Percentiles rank a stretch among this genome's conserved stretches.
Evolutionary conservation across 2,329 filamentous ascomycete species (phyloP).

Genomic region (Fusarium algeriense): DNA sequence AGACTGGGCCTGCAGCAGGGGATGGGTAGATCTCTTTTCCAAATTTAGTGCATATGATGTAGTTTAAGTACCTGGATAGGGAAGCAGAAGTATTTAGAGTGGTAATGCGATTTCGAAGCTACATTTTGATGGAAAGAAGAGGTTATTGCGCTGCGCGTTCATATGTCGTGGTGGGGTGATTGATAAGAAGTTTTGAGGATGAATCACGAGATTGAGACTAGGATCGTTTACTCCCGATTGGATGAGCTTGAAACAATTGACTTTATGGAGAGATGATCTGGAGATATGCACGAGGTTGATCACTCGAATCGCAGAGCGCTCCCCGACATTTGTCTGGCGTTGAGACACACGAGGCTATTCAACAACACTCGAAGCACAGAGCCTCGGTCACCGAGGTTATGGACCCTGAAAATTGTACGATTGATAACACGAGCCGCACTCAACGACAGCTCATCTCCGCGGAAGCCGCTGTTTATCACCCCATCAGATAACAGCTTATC

Average conservation of each 20-base stretch:
- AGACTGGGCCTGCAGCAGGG: slow-evolving; percentile 9
- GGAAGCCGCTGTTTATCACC: background rate
- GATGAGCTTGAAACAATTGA: background rate
- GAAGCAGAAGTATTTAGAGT: no score
- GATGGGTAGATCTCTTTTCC: background rate
- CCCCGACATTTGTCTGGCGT: background rate
- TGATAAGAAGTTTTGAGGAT: slow-evolving; percentile 21
- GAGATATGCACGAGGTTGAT: background rate
- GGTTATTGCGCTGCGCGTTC: background rate
- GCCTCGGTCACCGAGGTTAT: slow-evolving; percentile 1
- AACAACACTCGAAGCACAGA: background rate
- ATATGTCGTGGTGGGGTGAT: slow-evolving; percentile 32
- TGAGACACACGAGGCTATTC: background rate
- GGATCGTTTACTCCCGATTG: slow-evolving; percentile 3
- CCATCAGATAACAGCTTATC: slow-evolving; percentile 21
- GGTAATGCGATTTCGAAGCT: background rate
- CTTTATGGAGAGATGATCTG: background rate
- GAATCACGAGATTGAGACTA: slow-evolving; percentile 19
- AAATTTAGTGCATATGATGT: background rate
- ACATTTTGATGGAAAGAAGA: background rate
- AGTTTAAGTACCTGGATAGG: background rate
- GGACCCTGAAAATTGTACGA: background rate
- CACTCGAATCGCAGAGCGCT: background rate
- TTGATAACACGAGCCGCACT: background rate
- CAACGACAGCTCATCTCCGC: background rate